Base-by-base conservation (phyloP, 139 green algal species). In the Picochlorum sp. region DNA sequence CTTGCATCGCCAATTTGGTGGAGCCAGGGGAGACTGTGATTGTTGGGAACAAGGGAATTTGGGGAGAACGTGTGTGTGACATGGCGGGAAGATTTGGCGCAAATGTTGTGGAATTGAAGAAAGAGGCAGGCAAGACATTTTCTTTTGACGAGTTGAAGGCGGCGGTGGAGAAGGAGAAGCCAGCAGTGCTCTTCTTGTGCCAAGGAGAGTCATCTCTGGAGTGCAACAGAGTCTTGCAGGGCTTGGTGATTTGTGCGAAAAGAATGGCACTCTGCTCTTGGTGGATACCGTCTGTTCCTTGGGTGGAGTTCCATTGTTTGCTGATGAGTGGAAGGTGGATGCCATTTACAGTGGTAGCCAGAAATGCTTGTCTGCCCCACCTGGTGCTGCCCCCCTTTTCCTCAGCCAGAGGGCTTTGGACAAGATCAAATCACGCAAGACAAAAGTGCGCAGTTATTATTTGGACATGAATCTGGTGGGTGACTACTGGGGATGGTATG, bases 281-380 rank as follows among this genome's bases (percentile, higher is more conserved):
- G 86, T 97, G 45, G 91, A 97, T 85, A 92, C 90, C 2, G 91
- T 97, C 37, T 84, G 76, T 83, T 85, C 82, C 1, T 75, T 96
- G 68, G 88, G 88, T 21, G 89, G 88, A 20, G 85, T 95, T 45
- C 88, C 88, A 13, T 51, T 95, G 23, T 80, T 69, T 55, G 73
- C 73, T 7, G 79, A 85, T 55, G 64, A 62, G 30, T 70, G 61
- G 61, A 83, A 83, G 65, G 65, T 96, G 1, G 89, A 96, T 76
- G 78, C 70, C 65, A 90, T 93, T 52, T 96, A 95, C 85, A 80
- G 68, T 30, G 88, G 89, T 57, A 87, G 73, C 34, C 90, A 97
- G 57, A 97, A 96, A 73, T 89, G 81, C 68, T 72, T 97, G n/a
- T 81, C 70, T 10, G 90, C 80, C 4, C 90, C 87, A 1, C 86